Evolutionary conservation across 352 stramenopile genomes (phyloP), one percentile per base, ranked within the genome.

Genomic region (Pythium sukuiense): DNA sequence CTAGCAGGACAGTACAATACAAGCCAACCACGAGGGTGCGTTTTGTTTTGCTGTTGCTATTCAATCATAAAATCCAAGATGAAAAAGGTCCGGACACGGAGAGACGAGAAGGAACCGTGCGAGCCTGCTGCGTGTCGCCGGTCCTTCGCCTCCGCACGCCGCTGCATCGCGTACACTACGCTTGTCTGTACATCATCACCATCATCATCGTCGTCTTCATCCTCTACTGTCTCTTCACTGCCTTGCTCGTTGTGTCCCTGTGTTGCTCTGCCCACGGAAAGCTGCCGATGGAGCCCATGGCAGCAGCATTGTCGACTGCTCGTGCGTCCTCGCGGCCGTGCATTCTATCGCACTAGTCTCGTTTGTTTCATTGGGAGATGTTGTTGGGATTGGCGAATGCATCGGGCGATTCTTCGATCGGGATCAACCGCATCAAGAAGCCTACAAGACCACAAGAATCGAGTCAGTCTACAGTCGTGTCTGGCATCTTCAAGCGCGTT

Each of bases 351-450:
- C 41, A n/a, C n/a, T n/a, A n/a, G n/a, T n/a, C n/a, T n/a, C n/a
- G n/a, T n/a, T n/a, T 33, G 37, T 35, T 13, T 80, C 73, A 79
- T 53, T 84, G 76, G 2, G 70, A 85, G 30, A 91, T 77, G 46
- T 77, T 72, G 65, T 92, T 94, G 33, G 85, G 83, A 58, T 94
- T 91, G 11, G 85, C 86, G 60, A 84, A 94, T 18, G 86, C 79
- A 27, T 80, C 62, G 1, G 70, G 75, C 2, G 82, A 89, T 64
- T 93, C 84, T 18, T 77, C 69, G 46, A 94, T 61, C 0, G 84
- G 86, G 33, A 94, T 90, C 6, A 88, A 76, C 43, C 85, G 77
- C 84, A 94, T 94, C 24, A 91, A 48, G 24, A 92, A 11, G 24
- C 83, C 85, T 93, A 57, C 8, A 1, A 26, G 48, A 24, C 37